A percentile compares a stretch with the other conserved stretches of the same genome.
phyloP scores from a whole-genome alignment of 805 yeast species.

The Nakazawaea peltata region DNA sequence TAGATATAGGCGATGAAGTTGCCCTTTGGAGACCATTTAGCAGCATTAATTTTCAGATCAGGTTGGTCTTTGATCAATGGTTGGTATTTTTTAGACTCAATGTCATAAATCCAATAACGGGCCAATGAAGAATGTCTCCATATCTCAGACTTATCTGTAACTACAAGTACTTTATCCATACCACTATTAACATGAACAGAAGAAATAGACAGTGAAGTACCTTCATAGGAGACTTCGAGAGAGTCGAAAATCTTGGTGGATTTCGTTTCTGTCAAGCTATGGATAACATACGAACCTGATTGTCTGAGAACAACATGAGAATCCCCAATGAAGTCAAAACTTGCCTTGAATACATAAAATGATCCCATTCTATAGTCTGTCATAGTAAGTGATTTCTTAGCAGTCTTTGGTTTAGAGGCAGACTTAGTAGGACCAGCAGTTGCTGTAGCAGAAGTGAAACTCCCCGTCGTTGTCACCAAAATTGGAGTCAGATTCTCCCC shows the following conservation, averaged over 20 bases:
- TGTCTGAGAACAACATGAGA: conserved; percentile 16
- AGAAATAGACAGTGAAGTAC: not conserved
- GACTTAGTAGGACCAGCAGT: conserved; percentile 8
- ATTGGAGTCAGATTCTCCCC: not conserved
- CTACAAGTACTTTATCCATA: conserved; percentile 42
- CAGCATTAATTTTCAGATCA: conserved; percentile 35
- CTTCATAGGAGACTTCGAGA: not conserved
- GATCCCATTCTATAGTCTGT: conserved; percentile 21
- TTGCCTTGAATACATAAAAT: conserved; percentile 19
- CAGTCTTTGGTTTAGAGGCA: not conserved
- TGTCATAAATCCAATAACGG: conserved; percentile 53
- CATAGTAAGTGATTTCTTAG: conserved; percentile 15
- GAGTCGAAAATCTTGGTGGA: not conserved
- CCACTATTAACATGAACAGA: not conserved
- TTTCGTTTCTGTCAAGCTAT: not conserved
- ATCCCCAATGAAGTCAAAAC: conserved; percentile 18
- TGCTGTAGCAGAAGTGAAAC: too few relatives aligned
- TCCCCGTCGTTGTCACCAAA: not conserved
- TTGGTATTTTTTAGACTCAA: conserved; percentile 24
- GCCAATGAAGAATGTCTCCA: conserved; percentile 69
- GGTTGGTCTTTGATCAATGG: conserved; percentile 16
- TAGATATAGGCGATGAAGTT: conserved; percentile 47
- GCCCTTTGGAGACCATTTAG: conserved; percentile 57
- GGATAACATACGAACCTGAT: conserved; percentile 3
- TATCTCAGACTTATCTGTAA: conserved; percentile 38